Percentiles rank a stretch among this genome's conserved stretches.
phyloP scores from a whole-genome alignment of 257 asterid species.

The Jaltomata sinuosa region DNA sequence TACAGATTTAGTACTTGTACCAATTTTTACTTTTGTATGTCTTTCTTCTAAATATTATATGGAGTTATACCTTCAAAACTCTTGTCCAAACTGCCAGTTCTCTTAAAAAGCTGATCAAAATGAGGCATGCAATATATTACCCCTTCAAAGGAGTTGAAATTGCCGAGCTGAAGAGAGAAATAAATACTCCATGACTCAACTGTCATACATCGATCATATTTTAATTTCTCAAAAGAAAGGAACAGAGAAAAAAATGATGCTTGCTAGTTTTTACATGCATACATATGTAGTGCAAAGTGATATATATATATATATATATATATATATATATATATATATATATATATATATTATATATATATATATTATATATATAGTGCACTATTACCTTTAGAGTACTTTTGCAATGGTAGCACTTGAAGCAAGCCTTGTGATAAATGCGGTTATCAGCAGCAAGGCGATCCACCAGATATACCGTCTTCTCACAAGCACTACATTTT shows the following conservation, averaged over 20 bases:
- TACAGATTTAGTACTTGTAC: not conserved
- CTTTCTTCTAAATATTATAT: not conserved
- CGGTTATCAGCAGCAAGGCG: slow-evolving; percentile 52
- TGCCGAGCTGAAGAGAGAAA: slow-evolving; percentile 41
- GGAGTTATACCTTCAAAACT: slow-evolving; percentile 48
- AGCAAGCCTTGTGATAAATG: slow-evolving; percentile 65
- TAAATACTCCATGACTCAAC: not conserved
- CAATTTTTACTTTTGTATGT: not conserved
- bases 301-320: too few species aligned
- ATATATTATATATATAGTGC: too few species aligned
- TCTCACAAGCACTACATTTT: slow-evolving; percentile 53
- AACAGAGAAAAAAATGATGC: not conserved
- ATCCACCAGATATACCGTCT: slow-evolving; percentile 59
- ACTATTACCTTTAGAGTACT: slow-evolving; percentile 58
- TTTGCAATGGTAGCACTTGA: slow-evolving; percentile 71
- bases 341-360: not conserved
- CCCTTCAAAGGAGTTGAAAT: slow-evolving; percentile 77
- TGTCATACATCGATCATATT: not conserved
- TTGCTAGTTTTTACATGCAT: too few species aligned
- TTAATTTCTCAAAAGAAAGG: not conserved
- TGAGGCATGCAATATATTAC: slow-evolving; percentile 69
- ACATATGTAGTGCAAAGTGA: too few species aligned
- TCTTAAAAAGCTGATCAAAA: slow-evolving; percentile 64
- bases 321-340: too few species aligned
- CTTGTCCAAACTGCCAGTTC: slow-evolving; percentile 78